These are phyloP conservation scores for Meyerozyma athensensis DNA, from an alignment of 1,139 yeast species.

Conservation along the genomic window DNA sequence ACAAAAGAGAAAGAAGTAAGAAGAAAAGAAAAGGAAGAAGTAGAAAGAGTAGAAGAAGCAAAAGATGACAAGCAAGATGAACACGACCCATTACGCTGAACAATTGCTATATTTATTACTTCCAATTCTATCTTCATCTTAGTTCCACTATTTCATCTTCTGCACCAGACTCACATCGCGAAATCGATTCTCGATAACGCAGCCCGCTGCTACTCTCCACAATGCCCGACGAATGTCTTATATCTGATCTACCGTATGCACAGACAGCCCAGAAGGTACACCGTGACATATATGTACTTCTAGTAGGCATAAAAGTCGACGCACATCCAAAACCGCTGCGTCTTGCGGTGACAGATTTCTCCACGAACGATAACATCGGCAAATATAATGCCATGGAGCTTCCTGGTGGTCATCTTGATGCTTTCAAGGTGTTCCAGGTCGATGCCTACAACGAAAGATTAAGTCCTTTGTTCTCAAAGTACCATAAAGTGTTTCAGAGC, in stretches of 20 bases:
- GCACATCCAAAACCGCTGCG: conserved; percentile 4
- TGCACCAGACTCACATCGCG: not conserved
- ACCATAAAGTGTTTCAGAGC: conserved; percentile 4
- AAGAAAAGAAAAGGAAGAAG: too few species aligned
- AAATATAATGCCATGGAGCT: conserved; percentile 3
- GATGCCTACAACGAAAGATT: conserved; percentile 11
- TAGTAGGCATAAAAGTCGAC: not conserved
- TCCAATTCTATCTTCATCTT: too few species aligned
- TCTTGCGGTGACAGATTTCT: conserved; percentile 19
- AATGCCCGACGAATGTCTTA: conserved; percentile 1
- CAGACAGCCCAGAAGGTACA: not conserved
- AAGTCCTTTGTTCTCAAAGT: conserved; percentile 6
- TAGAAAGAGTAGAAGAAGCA: too few species aligned
- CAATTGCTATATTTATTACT: too few species aligned
- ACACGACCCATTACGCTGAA: too few species aligned
- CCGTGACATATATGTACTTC: not conserved
- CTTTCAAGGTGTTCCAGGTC: conserved; percentile 9
- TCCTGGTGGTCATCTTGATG: conserved; percentile 7
- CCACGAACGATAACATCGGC: conserved; percentile 11
- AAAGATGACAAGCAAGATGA: too few species aligned
- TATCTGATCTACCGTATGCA: not conserved
- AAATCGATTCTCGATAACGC: too few species aligned
- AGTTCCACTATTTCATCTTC: too few species aligned
- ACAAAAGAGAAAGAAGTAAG: too few species aligned
- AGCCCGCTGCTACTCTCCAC: not conserved